Evolutionary conservation across 176 grass and related monocot species (phyloP).

Genomic region (Panicum miliaceum): DNA sequence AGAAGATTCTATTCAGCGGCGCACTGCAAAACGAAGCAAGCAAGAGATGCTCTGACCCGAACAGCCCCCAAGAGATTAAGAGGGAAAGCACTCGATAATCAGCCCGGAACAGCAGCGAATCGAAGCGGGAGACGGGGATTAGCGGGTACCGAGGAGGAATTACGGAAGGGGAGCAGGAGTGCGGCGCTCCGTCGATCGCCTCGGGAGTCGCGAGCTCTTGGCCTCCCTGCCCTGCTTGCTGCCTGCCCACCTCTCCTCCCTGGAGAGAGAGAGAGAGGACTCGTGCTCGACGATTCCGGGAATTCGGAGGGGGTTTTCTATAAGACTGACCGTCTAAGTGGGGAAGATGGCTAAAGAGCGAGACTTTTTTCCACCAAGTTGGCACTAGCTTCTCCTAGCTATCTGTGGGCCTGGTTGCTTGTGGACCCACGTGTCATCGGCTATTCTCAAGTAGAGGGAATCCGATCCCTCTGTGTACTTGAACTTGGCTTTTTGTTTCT

Average conservation of each 20-base stretch:
- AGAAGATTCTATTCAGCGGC: background rate
- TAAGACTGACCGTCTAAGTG: slow-evolving; percentile 11
- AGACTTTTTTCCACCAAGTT: background rate
- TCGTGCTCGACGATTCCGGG: background rate
- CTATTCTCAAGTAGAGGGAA: accelerated
- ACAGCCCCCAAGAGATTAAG: slow-evolving; percentile 4
- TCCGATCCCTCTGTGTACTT: background rate
- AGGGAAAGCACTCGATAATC: background rate
- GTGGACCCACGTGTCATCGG: background rate
- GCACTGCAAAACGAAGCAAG: background rate
- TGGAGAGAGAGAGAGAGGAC: slow-evolving; percentile 3
- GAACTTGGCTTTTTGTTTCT: background rate
- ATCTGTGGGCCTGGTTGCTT: accelerated
- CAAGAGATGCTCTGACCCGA: background rate
- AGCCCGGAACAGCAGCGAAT: background rate
- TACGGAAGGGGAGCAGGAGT: background rate
- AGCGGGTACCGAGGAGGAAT: background rate
- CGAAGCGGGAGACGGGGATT: background rate
- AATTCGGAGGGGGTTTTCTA: slow-evolving; percentile 19
- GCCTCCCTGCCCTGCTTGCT: background rate
- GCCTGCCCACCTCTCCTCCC: background rate
- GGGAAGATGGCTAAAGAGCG: background rate
- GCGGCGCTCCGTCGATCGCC: slow-evolving; percentile 4
- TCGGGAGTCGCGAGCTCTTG: slow-evolving; percentile 18
- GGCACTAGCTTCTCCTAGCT: accelerated